Evolutionary conservation across 768 basidiomycete genomes (phyloP), one percentile per base, ranked within the genome.

Genomic region (Mycena floridula): DNA sequence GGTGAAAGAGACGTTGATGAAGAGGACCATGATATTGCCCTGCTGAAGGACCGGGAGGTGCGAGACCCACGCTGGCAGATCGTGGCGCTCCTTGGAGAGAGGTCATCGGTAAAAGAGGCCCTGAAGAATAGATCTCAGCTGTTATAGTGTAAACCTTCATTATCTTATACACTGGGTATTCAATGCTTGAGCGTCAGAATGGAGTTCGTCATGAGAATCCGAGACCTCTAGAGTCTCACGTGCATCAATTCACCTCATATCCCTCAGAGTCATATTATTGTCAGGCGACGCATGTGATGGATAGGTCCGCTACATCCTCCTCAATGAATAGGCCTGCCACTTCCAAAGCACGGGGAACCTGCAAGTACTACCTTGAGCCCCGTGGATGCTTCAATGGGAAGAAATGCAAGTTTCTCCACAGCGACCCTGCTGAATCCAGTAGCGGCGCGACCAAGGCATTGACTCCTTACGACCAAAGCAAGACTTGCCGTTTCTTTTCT

Each of bases 331-430:
- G 85, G 35, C 86, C 83, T 27, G 61, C 64, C 46, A 88, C 85
- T 37, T 82, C 82, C 27, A 88, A 80, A 56, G 60, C 85, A 9
- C 73, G 87, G 38, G 87, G 87, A 1, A 55, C 80, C 37, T 90
- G 88, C 66, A 69, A 67, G 41, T 89, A 84, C 57, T 86, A 85
- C 55, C 62, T 66, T 12, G 70, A 74, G 16, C 59, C 70, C 0
- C 67, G 83, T 40, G 88, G 89, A 7, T 91, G 88, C 63, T 85
- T 78, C 49, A 72, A 78, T 6, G 82, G 79, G 26, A 62, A 77
- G 42, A 60, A 61, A 5, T 91, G 88, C 78, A 89, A 85, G 68
- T 91, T 89, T 60, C 68, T 85, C 9, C 88, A 91, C 48, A 77
- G 75, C 38, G 65, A 70, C 21, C 58, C 57, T 5, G 50, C 54